These are phyloP conservation scores for Cicer arietinum DNA, from an alignment of 306 rosid genomes.

Conservation along the genomic window DNA sequence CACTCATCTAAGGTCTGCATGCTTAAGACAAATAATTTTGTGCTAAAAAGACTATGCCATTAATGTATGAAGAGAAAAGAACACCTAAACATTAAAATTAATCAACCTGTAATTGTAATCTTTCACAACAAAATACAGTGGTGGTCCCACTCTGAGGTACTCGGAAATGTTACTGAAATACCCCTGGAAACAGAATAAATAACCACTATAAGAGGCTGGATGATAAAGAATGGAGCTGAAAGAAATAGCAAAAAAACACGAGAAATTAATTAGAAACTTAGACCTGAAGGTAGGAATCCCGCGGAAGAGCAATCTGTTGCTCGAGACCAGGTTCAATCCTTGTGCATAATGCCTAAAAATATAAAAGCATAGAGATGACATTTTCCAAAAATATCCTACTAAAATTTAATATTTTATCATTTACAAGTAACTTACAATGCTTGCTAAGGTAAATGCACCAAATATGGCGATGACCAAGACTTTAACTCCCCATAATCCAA, in stretches of 20 bases:
- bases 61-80: slow-evolving; percentile 21
- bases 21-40: slow-evolving; percentile 6
- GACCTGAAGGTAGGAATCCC: slow-evolving; percentile 99
- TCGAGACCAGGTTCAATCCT: slow-evolving; percentile 91
- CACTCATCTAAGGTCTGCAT: slow-evolving; percentile 4
- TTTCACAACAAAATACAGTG: slow-evolving; percentile 90
- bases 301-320: slow-evolving; percentile 97
- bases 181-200: slow-evolving; percentile 57
- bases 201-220: slow-evolving; percentile 18
- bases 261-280: slow-evolving; percentile 33
- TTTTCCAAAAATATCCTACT: slow-evolving; percentile 26
- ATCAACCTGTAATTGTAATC: slow-evolving; percentile 89
- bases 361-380: slow-evolving; percentile 14
- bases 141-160: slow-evolving; percentile 94
- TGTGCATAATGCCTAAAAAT: slow-evolving; percentile 75
- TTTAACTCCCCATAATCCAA: slow-evolving; percentile 87
- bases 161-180: slow-evolving; percentile 80
- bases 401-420: slow-evolving; percentile 20
- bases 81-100: slow-evolving; percentile 39
- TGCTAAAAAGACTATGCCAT: slow-evolving; percentile 29
- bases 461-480: slow-evolving; percentile 71
- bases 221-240: slow-evolving; percentile 34
- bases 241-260: slow-evolving; percentile 36
- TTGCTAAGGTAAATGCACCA: slow-evolving; percentile 75
- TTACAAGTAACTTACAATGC: slow-evolving; percentile 81